Evolutionary conservation across 129 eudicot genomes (phyloP).

Genomic region (Lonicera japonica): DNA sequence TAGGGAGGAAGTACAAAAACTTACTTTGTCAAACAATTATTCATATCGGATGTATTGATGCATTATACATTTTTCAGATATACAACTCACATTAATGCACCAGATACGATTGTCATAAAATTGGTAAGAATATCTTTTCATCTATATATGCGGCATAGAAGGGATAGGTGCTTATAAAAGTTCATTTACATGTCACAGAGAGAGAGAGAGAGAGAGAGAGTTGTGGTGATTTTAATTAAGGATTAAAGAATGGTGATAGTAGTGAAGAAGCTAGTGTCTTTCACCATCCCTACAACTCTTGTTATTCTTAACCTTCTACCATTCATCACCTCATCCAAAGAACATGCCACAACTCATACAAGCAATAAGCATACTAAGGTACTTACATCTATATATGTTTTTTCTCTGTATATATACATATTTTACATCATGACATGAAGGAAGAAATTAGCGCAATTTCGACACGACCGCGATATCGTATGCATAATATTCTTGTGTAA

Average conservation of each 20-base stretch:
- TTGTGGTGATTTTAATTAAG: neutral
- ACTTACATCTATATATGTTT: neutral
- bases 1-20: too few relatives aligned
- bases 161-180: neutral
- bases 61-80: too few relatives aligned
- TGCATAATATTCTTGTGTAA: too few relatives aligned
- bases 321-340: slow-evolving; percentile 14
- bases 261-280: slow-evolving; percentile 4
- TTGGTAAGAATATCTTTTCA: too few relatives aligned
- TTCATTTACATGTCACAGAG: neutral
- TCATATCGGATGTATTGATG: too few relatives aligned
- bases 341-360: neutral
- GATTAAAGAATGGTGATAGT: slow-evolving; percentile 6
- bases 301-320: slow-evolving; percentile 18
- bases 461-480: too few relatives aligned
- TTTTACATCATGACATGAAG: too few relatives aligned
- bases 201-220: neutral
- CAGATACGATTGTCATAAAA: too few relatives aligned
- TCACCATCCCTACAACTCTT: slow-evolving; percentile 2
- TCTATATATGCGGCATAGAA: too few relatives aligned
- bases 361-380: slow-evolving; percentile 13
- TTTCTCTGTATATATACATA: neutral
- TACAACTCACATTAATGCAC: too few relatives aligned
- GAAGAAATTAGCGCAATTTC: neutral
- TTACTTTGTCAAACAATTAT: too few relatives aligned